Evolutionary conservation across 2,329 filamentous ascomycete genomes (phyloP).

Genomic region (Aspergillus terreus): DNA sequence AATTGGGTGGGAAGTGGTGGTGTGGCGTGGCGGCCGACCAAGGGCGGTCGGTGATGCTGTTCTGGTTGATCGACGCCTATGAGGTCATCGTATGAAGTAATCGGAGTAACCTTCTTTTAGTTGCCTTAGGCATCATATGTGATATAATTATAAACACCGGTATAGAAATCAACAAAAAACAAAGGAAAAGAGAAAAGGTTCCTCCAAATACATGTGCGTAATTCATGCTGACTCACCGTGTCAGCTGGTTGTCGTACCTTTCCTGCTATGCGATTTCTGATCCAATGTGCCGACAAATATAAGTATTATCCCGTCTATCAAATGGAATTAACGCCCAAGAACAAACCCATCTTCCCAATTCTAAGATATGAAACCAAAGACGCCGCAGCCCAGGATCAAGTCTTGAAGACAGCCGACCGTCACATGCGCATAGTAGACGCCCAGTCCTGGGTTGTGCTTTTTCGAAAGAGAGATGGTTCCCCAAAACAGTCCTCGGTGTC

Average conservation of each 20-base stretch:
- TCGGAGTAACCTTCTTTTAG: neutral
- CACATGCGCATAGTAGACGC: too few species aligned
- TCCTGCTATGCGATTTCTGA: neutral
- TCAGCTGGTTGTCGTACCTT: neutral
- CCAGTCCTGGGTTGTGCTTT: neutral
- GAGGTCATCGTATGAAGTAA: constrained; percentile 5
- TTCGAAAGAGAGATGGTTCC: constrained; percentile 7
- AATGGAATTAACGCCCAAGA: neutral
- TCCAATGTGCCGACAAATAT: neutral
- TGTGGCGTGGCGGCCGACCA: neutral
- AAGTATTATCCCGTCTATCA: neutral
- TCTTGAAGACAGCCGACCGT: neutral
- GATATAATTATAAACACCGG: neutral
- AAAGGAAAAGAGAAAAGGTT: neutral
- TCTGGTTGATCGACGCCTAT: constrained; percentile 5
- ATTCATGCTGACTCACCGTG: neutral
- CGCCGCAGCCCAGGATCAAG: neutral
- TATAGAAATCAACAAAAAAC: neutral
- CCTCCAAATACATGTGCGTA: neutral
- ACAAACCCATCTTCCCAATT: constrained; percentile 3
- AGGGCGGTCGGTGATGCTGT: neutral
- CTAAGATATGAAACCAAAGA: neutral
- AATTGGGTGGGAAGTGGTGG: neutral
- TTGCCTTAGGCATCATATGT: neutral
- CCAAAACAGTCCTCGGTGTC: constrained; percentile 11